Evolutionary conservation across 1,284 basidiomycete species (phyloP).

Genomic region (Heterobasidion occidentale): DNA sequence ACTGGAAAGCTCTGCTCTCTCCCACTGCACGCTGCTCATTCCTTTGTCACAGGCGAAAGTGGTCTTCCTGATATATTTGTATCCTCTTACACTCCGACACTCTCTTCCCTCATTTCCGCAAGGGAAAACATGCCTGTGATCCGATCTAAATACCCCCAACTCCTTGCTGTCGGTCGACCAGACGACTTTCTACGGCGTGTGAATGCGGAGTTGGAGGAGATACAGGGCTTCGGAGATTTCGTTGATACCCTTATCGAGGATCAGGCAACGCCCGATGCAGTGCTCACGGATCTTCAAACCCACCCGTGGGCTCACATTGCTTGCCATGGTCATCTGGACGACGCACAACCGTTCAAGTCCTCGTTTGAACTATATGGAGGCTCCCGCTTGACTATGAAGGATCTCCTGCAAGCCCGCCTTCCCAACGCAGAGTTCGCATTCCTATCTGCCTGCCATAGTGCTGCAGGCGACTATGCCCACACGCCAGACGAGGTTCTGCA

Average conservation of each 20-base stretch:
- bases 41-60: slow-evolving; percentile 7
- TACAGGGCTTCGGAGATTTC: background rate
- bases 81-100: slow-evolving; percentile 30
- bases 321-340: slow-evolving; percentile 5
- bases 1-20: slow-evolving; percentile 24
- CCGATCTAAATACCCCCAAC: slow-evolving; percentile 7
- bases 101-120: slow-evolving; percentile 22
- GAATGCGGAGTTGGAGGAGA: background rate
- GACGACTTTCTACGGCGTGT: slow-evolving; percentile 20
- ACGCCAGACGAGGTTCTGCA: background rate
- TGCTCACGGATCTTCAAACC: background rate
- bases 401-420: slow-evolving; percentile 1
- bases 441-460: slow-evolving; percentile 9
- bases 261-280: slow-evolving; percentile 1
- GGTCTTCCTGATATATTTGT: slow-evolving; percentile 22
- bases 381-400: slow-evolving; percentile 1
- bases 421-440: slow-evolving; percentile 9
- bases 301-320: slow-evolving; percentile 6
- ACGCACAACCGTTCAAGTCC: slow-evolving; percentile 5
- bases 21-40: slow-evolving; percentile 33
- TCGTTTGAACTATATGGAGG: slow-evolving; percentile 5
- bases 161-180: slow-evolving; percentile 11
- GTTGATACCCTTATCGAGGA: background rate
- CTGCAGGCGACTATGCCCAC: background rate
- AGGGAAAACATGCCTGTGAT: slow-evolving; percentile 3